Evolutionary conservation across 768 basidiomycete species (phyloP), one percentile per base, ranked within the genome.

Genomic region (Strobilomyces dryophilus): DNA sequence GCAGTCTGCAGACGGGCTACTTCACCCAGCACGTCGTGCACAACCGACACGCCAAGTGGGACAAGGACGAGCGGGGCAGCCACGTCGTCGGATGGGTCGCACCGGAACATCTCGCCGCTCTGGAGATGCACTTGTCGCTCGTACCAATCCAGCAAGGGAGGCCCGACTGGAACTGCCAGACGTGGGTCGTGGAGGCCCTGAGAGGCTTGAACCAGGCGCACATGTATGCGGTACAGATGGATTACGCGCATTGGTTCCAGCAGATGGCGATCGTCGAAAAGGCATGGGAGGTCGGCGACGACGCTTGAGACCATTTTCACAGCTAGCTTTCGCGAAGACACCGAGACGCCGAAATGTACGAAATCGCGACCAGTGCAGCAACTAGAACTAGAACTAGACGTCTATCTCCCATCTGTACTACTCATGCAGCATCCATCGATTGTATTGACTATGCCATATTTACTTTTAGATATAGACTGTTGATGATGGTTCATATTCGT

Each of bases 111-210:
- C 21, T 46, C 4, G 32, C 18, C 2, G 8, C 45, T 34, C 45
- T 46, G 12, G 45, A 46, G 12, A 34, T 5, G 27, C 45, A 46
- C 10, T 21, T 63, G 0, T 29, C 52, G 0, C 62, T 54, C 5
- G 49, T 63, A 12, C 53, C 51, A 21, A 46, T 63, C 11, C 37
- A 36, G 27, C 55, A 61, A 11, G 49, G 54, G 4, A 35, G 41
- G 5, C 11, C 41, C 2, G 41, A 42, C 8, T 42, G 41, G 41
- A 42, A 42, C n/a, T 42, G 41, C 41, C 61, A 64, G 46, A 64
- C 49, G 5, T 64, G 62, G 61, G 61, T 63, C 0, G 53, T 58
- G 2, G 62, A 63, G 15, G 59, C 51, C 5, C 21, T 63, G 43
- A 32, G 20, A n/a, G 62, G 61, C 2, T 11, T 63, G 41, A 51